Percentiles rank a stretch among this genome's conserved stretches.
Evolutionary conservation across 345 rosid species (phyloP).

Genomic region (Aethionema arabicum): DNA sequence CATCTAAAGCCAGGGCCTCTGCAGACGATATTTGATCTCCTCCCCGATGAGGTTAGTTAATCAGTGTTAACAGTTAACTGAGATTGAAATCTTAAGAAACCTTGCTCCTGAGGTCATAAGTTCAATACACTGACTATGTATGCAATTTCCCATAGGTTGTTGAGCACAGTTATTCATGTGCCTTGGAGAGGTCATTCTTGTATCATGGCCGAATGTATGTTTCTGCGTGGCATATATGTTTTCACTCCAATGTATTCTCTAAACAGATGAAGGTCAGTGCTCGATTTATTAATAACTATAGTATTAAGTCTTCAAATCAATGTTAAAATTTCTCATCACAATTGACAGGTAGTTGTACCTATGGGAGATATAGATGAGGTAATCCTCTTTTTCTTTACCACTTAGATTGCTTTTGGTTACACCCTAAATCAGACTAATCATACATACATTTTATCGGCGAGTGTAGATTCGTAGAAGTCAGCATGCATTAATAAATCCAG

Average conservation of each 20-base stretch:
- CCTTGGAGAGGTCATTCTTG: slow-evolving; percentile 95
- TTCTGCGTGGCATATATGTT: slow-evolving; percentile 98
- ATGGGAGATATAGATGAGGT: slow-evolving; percentile 98
- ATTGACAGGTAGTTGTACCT: slow-evolving; percentile 76
- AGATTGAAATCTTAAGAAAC: not conserved
- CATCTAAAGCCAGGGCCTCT: slow-evolving; percentile 95
- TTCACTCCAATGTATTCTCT: slow-evolving; percentile 96
- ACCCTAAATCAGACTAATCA: not conserved
- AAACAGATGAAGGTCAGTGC: slow-evolving; percentile 94
- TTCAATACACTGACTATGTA: slow-evolving; percentile 16
- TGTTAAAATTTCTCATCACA: slow-evolving; percentile 8
- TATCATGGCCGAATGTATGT: slow-evolving; percentile 99
- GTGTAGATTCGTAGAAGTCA: slow-evolving; percentile 89
- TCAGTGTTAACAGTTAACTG: slow-evolving; percentile 19
- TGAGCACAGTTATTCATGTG: slow-evolving; percentile 92
- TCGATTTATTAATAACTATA: not conserved
- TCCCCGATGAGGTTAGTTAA: slow-evolving; percentile 74
- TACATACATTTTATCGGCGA: slow-evolving; percentile 17
- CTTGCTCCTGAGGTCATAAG: not conserved
- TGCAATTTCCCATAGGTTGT: slow-evolving; percentile 57
- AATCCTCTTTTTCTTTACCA: slow-evolving; percentile 25
- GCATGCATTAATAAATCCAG: slow-evolving; percentile 97
- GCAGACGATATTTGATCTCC: slow-evolving; percentile 90
- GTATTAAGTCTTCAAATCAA: slow-evolving; percentile 4
- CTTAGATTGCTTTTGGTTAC: slow-evolving; percentile 4